A percentile compares a stretch with the other conserved stretches of the same genome.
Conservation (phyloP, 805 yeast species). For the Metschnikowia lochheadii region DNA sequence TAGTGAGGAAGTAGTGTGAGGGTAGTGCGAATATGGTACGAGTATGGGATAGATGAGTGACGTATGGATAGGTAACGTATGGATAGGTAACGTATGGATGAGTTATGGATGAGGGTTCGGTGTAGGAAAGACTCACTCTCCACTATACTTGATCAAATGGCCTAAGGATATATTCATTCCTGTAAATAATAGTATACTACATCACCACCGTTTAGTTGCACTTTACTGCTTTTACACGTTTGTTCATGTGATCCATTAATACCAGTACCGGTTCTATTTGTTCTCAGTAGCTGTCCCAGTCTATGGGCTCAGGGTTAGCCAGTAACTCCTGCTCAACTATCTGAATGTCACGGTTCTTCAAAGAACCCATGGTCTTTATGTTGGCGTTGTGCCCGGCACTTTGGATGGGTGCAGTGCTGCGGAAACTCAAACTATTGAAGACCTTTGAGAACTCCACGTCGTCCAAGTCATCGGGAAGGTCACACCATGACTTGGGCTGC, state of each 20-base stretch:
- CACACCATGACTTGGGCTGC: slow-evolving; percentile 29
- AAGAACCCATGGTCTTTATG: not conserved
- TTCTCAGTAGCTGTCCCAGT: slow-evolving; percentile 12
- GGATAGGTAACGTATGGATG: too few species aligned
- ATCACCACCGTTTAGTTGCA: too few species aligned
- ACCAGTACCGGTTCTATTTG: not conserved
- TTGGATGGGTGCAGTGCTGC: slow-evolving; percentile 1
- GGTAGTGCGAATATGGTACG: too few species aligned
- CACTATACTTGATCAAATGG: too few species aligned
- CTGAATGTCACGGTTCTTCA: slow-evolving; percentile 5
- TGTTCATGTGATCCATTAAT: not conserved
- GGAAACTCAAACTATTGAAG: slow-evolving; percentile 14
- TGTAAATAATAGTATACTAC: too few species aligned
- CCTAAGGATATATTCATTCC: too few species aligned
- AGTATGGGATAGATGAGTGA: too few species aligned
- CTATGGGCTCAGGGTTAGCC: slow-evolving; percentile 5
- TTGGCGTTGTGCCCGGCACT: not conserved
- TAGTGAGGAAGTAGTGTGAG: too few species aligned
- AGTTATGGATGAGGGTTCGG: too few species aligned
- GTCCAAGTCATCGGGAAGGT: slow-evolving; percentile 25
- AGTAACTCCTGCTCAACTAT: slow-evolving; percentile 14
- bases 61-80: too few species aligned
- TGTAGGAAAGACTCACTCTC: too few species aligned
- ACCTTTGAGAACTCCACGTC: slow-evolving; percentile 24
- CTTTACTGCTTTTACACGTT: too few species aligned